Evolutionary conservation across 768 basidiomycete species (phyloP), one percentile per base, ranked within the genome.

Genomic region (Xerocomus brunneocitrinus): DNA sequence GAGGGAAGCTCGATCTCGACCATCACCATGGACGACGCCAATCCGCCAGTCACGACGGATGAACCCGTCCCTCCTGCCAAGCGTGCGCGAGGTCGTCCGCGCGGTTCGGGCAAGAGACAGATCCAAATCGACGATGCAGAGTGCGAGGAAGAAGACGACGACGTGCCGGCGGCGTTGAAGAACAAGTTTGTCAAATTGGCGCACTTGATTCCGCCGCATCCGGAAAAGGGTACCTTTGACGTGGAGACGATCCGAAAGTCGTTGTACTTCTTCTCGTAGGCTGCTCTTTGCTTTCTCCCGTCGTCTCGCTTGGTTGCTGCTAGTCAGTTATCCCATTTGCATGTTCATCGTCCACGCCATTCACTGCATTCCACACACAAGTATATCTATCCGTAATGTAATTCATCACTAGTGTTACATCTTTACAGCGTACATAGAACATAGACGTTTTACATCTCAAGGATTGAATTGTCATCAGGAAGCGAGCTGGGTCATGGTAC

Each of bases 261-360:
- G 40, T 76, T 78, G 35, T 98, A 98, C 71, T 98, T 98, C 80
- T 98, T 98, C 79, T 95, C 94, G 40, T 97, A 80, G 49, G 35
- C 8, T 13, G 4, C 22, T 28, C 12, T 25, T 19, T 8, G 14
- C 25, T 43, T 30, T 32, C 28, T 14, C 47, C 49, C 13, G 5
- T 50, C 48, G 44, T 22, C 16, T 16, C 31, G n/a, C n/a, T 46
- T 12, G 44, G 10, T 47, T 47, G 47, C 47, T 36, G 22, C 31
- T 32, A 30, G 42, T 30, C 42, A 30, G 27, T 31, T 16, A n/a
- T 36, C 34, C 46, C 47, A 47, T 19, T 36, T 22, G n/a, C 41
- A 48, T 35, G 22, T 8, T 38, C 38, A 24, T 22, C 48, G 25
- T 34, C 32, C 32, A 43, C 5, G 12, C 32, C 13, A 34, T 34